Percentiles rank a stretch among this genome's conserved stretches.
Evolutionary conservation across 805 yeast genomes (phyloP).

Genomic region (Candida quercuum): DNA sequence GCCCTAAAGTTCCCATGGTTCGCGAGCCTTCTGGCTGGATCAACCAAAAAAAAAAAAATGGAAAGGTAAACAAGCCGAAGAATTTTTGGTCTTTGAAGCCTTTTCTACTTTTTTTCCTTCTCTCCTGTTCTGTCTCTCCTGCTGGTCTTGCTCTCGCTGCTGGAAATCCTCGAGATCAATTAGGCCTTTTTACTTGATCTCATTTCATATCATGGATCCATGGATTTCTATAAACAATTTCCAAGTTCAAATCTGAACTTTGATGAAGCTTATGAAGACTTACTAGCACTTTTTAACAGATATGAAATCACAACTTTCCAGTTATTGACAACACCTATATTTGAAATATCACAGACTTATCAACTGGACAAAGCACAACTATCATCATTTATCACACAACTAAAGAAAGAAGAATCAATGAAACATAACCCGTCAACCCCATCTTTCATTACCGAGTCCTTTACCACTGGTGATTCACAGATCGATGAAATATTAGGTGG

Average conservation of each 20-base stretch:
- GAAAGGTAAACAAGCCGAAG: too few relatives aligned
- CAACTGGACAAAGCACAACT: conserved; percentile 29
- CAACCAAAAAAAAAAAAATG: too few relatives aligned
- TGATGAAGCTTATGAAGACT: conserved; percentile 25
- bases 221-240: conserved; percentile 39
- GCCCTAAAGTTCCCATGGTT: too few relatives aligned
- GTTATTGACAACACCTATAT: conserved; percentile 31
- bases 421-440: conserved; percentile 10
- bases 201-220: too few relatives aligned
- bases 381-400: conserved; percentile 20
- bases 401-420: conserved; percentile 5
- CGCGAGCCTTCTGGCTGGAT: too few relatives aligned
- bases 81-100: too few relatives aligned
- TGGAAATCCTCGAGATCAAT: too few relatives aligned
- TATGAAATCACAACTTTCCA: conserved; percentile 35
- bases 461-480: conserved; percentile 48
- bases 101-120: too few relatives aligned
- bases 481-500: conserved; percentile 49
- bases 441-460: conserved; percentile 12
- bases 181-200: too few relatives aligned
- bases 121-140: too few relatives aligned
- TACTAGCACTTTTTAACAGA: conserved; percentile 24
- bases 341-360: conserved; percentile 28
- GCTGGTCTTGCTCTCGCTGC: too few relatives aligned
- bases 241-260: conserved; percentile 31